Base-by-base conservation (phyloP, 202 grass and related monocot genomes). In the Elaeis oleifera region DNA sequence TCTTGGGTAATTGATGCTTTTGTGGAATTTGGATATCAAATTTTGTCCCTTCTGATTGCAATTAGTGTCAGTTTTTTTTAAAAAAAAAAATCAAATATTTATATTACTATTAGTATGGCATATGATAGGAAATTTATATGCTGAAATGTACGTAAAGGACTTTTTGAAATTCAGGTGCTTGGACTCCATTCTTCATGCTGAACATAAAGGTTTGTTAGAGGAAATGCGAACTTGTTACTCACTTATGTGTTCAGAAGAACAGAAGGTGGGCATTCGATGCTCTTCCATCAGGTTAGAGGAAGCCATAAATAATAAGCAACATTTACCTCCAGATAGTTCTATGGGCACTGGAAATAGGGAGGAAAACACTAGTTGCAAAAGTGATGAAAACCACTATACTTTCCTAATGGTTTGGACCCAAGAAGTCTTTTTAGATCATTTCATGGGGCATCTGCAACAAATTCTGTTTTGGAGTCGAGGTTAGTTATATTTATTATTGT, bases 181-280 rank as follows among this genome's bases (percentile, higher is more conserved):
- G 75, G 91, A 96, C 57, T 80, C 81, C 5, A 84, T 96, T 58
- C 74, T 96, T 23, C 87, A 96, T 69, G 91, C 91, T 5, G 91
- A 96, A 74, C 91, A 96, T 77, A 96, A 85, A 81, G 64, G 69
- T 68, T 64, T 88, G 64, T 81, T 96, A n/a, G 91, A 96, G 76
- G 84, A 96, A 53, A 96, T 91, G 92, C 88, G 87, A 31, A 64
- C 76, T 26, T 91, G 56, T 52, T 96, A 91, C 64, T 77, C 77
- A 59, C 76, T 79, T 49, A 83, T 79, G 21, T 58, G 60, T 61
- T 54, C 51, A 53, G 59, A 70, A 62, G 62, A 77, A 77, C 73
- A 68, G 0, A 19, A 64, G 0, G 21, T 48, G 6, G 6, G 23
- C 2, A 8, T 2, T 17, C 56, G 4, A 5, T 51, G 18, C 5